A percentile compares a stretch with the other conserved stretches of the same genome.
These are phyloP conservation scores for Microcyclosporella mali DNA, from an alignment of 2,329 filamentous ascomycete species.

Conservation along the genomic window DNA sequence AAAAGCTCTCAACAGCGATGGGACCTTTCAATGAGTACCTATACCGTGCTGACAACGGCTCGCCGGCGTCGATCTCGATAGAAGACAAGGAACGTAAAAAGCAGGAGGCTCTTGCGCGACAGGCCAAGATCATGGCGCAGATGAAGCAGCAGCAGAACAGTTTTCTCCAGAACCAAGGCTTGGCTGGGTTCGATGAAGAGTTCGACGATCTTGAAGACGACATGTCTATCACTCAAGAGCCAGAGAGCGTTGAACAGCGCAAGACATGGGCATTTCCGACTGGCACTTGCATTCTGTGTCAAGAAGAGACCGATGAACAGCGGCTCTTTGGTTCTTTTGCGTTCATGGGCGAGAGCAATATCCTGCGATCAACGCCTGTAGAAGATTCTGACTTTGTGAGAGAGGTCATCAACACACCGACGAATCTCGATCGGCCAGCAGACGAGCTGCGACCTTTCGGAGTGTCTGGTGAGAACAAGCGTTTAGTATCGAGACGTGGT, in stretches of 20 bases:
- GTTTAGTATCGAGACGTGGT: slow-evolving; percentile 68
- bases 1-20: slow-evolving; percentile 64
- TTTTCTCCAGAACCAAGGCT: slow-evolving; percentile 81
- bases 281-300: slow-evolving; percentile 91
- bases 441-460: slow-evolving; percentile 83
- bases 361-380: slow-evolving; percentile 80
- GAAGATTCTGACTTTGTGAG: slow-evolving; percentile 75
- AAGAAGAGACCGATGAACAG: slow-evolving; percentile 88
- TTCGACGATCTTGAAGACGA: slow-evolving; percentile 67
- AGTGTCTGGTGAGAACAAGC: slow-evolving; percentile 78
- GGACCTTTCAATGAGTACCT: slow-evolving; percentile 55
- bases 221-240: slow-evolving; percentile 51
- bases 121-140: slow-evolving; percentile 93
- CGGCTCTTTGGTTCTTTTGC: slow-evolving; percentile 90
- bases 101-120: slow-evolving; percentile 78
- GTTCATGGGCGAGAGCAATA: slow-evolving; percentile 75
- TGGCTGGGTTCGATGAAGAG: slow-evolving; percentile 86
- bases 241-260: slow-evolving; percentile 54
- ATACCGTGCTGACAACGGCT: slow-evolving; percentile 74
- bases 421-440: slow-evolving; percentile 76
- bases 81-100: slow-evolving; percentile 78
- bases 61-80: slow-evolving; percentile 60
- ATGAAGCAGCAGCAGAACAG: slow-evolving; percentile 97
- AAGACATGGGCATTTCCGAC: slow-evolving; percentile 85
- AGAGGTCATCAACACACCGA: slow-evolving; percentile 72